Evolutionary conservation across 352 stramenopile genomes (phyloP), one percentile per base, ranked within the genome.

Genomic region (Phytopythium ostracodes): DNA sequence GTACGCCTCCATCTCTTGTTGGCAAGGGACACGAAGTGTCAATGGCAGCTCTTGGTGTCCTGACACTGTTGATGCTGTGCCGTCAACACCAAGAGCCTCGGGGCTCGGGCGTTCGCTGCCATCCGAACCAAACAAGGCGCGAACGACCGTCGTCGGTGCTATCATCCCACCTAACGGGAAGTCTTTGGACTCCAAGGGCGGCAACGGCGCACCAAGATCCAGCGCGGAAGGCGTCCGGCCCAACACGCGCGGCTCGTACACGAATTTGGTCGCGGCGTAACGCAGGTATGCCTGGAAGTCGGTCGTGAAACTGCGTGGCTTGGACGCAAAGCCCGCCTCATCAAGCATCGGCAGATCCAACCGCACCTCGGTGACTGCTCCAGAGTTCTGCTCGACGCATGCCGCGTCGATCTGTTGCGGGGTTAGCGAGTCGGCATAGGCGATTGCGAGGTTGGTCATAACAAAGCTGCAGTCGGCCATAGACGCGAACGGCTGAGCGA

Each of bases 221-320:
- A 61, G 47, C 9, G 58, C 64, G 31, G 15, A 46, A 0, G 54
- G 14, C 9, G 65, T 14, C 35, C 78, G 50, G 10, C 64, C 59
- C 0, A 89, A 47, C 2, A 87, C 57, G 1, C 24, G 61, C 14
- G 75, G 70, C 54, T 89, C 80, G 38, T 78, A 89, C 1, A 67
- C 66, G 27, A 85, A 87, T 56, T 83, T 85, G 7, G 80, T 83
- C 20, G 76, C 80, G 2, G 60, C 61, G 47, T 89, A 83, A 11
- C 66, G 69, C 29, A 89, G 36, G 51, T 84, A 88, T 3, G 67
- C 63, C 42, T 89, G 77, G 22, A 88, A 35, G 55, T 88, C 76
- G 6, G 56, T 58, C 20, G 73, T 67, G 43, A 72, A 67, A 9
- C 44, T 60, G 2, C 68, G 38, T 14, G 66, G 66, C 6, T 81